Conservation (phyloP, 1,284 basidiomycete genomes). For the Vanrija sp. region DNA sequence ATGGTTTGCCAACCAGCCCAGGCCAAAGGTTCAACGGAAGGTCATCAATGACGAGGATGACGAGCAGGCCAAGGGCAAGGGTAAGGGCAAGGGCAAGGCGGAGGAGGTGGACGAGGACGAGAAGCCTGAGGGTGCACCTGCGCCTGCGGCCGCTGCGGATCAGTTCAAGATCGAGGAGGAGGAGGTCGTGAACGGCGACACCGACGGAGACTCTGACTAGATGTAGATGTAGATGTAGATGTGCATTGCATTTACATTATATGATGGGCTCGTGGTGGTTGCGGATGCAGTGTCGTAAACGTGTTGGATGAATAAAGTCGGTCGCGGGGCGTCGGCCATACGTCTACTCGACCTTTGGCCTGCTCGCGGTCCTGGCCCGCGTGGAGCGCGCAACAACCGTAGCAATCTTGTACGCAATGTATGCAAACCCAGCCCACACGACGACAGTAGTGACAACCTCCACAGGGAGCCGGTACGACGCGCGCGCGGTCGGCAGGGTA, state of each 20-base stretch:
- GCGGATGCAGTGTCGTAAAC: no score
- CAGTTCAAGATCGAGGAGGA: not conserved
- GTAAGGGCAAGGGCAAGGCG: not conserved
- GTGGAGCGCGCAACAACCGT: not conserved
- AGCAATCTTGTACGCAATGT: constrained; percentile 6
- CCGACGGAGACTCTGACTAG: no score
- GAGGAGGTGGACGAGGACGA: not conserved
- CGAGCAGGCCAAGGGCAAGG: not conserved
- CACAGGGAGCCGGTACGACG: constrained; percentile 4
- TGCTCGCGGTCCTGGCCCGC: no score
- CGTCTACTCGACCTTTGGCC: no score
- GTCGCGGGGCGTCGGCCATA: no score
- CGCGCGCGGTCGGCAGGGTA: constrained; percentile 6
- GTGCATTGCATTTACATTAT: not conserved
- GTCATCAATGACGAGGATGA: constrained; percentile 2
- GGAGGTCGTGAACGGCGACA: not conserved
- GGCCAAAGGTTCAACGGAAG: constrained; percentile 2
- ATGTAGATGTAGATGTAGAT: not conserved
- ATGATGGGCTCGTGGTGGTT: no score
- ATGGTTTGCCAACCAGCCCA: constrained; percentile 23
- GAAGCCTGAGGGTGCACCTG: not conserved
- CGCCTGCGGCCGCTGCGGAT: not conserved
- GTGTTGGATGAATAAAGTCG: no score
- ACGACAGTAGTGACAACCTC: constrained; percentile 3
- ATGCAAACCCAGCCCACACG: constrained; percentile 9